Percentiles rank a stretch among this genome's conserved stretches.
phyloP scores from a whole-genome alignment of 2,329 filamentous ascomycete species.

The Colletotrichum lini region DNA sequence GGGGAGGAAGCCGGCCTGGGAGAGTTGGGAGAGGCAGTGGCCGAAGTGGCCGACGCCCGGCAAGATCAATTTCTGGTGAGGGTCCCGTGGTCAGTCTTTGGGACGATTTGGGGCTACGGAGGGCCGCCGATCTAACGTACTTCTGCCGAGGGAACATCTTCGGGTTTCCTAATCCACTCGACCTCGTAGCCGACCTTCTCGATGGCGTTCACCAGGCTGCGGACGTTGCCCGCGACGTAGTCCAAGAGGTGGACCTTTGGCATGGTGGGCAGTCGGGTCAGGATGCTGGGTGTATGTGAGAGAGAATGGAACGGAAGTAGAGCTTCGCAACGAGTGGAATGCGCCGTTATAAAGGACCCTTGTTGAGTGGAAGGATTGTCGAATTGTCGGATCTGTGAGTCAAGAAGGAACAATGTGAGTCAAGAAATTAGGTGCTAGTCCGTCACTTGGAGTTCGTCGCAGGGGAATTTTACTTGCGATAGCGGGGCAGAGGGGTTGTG shows the following conservation, averaged over 20 bases:
- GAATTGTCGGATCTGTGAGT: constrained; percentile 26
- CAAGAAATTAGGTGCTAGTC: constrained; percentile 18
- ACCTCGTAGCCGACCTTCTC: constrained; percentile 95
- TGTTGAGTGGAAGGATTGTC: not conserved
- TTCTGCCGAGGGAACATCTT: constrained; percentile 87
- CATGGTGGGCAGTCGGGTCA: constrained; percentile 67
- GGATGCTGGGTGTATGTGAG: not conserved
- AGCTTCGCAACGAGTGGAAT: constrained; percentile 19
- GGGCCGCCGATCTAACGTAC: constrained; percentile 63
- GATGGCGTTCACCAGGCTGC: constrained; percentile 96
- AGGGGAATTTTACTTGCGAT: constrained; percentile 44
- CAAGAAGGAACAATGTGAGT: constrained; percentile 30
- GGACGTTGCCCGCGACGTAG: constrained; percentile 96
- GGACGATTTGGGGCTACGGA: not conserved
- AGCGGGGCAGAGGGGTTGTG: constrained; percentile 46
- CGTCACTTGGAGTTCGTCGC: constrained; percentile 24
- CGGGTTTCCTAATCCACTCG: constrained; percentile 89
- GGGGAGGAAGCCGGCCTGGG: constrained; percentile 85
- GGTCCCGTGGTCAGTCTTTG: not conserved
- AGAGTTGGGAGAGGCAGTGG: constrained; percentile 90
- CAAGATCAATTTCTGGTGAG: constrained; percentile 85
- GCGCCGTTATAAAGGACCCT: constrained; percentile 14
- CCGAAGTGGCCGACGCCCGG: constrained; percentile 98
- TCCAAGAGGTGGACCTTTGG: constrained; percentile 84
- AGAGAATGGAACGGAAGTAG: not conserved